Evolutionary conservation across 495 filamentous ascomycete genomes (phyloP), one percentile per base, ranked within the genome.

Genomic region (Hypoxylon rickii): DNA sequence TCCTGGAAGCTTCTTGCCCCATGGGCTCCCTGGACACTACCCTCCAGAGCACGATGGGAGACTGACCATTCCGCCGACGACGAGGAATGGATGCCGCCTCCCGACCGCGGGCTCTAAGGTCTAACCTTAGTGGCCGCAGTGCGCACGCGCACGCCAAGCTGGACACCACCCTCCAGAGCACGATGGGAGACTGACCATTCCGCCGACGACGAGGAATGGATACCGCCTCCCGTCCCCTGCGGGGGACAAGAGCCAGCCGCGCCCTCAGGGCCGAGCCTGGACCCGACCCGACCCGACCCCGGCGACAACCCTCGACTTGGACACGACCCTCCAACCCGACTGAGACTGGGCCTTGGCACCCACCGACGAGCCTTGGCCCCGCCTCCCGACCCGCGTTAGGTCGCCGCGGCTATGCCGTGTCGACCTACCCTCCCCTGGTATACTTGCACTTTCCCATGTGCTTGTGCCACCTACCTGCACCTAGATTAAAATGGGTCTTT

Each of bases 321-420:
- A 55, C 51, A 55, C 51, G 1, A 55, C 26, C 43, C 42, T 55
- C 48, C 38, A 18, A 39, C 50, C 4, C 24, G 24, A 29, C 10
- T 29, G 24, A 29, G 24, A 29, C 24, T 29, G 24, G n/a, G n/a
- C n/a, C 24, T 10, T 29, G 24, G 24, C 10, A 10, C 22, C 44
- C 44, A 19, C 37, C 44, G 44, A 48, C 44, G 32, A 48, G 32
- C 1, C 32, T 12, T 38, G 20, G 33, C n/a, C 33, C 1, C 12
- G 29, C 43, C 29, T 36, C 42, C 17, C 24, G 42, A 44, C 42
- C 42, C 43, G 16, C n/a, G n/a, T n/a, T n/a, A n/a, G n/a, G n/a
- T n/a, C n/a, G n/a, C n/a, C n/a, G n/a, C n/a, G n/a, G n/a, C n/a
- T n/a, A n/a, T n/a, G n/a, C n/a, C n/a, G n/a, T n/a, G n/a, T n/a